Evolutionary conservation across 192 early-diverging fungal species (phyloP), one percentile per base, ranked within the genome.

Genomic region (Glomus cerebriforme): DNA sequence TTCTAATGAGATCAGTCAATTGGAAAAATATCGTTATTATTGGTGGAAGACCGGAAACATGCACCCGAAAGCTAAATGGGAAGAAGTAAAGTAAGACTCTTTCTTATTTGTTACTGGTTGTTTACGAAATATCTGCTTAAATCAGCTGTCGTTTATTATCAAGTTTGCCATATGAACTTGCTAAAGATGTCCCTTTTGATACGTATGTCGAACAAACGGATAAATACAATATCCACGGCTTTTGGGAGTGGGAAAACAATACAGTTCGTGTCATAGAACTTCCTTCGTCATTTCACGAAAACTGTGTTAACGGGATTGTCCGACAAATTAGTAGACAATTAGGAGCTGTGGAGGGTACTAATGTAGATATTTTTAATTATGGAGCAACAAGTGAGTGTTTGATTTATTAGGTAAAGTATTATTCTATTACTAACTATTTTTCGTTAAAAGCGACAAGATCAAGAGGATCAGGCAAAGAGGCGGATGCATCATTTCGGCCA

Each of bases 251-350:
- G 70, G 70, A 72, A 72, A 49, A 72, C 34, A 43, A 43, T 19
- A 72, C 70, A 4, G 70, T 72, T 49, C 70, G 70, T 72, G 70
- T 72, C 19, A 47, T 72, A 10, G 70, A 72, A 72, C 4, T 43
- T 72, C 70, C 70, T 72, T 72, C 70, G 34, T 10, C 4, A 49
- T 72, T 72, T 47, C 70, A 72, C 43, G 70, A 72, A 27, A 54
- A 2, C 15, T 39, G 70, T 35, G 45, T 49, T 17, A 12, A 22
- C 34, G 34, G 32, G 15, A 72, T 72, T 32, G 1, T 24, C 27
- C n/a, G 34, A 8, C 1, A 32, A 32, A 32, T 72, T 26, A 35
- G 5, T 35, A 8, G 1, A 15, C 19, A 19, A 49, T 10, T 24
- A 19, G 7, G 6, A 19, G 8, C 1, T 72, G 70, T 72, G 19